Evolutionary conservation across 176 grass and related monocot species (phyloP), one percentile per base, ranked within the genome.

Genomic region (Rhynchospora breviuscula): DNA sequence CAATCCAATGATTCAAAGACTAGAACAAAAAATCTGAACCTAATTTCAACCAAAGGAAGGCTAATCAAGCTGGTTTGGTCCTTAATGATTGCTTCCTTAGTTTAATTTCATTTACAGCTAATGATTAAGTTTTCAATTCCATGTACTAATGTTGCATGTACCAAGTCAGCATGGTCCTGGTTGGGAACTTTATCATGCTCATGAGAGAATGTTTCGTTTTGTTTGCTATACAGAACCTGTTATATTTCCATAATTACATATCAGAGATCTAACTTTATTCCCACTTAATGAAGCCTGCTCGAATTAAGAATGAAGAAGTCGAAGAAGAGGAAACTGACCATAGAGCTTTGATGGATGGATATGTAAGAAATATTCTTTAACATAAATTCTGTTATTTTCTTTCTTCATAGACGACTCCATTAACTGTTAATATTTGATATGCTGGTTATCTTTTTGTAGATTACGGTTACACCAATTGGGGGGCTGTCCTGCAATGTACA

Each of bases 401-500:
- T 35, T 46, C 52, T 33, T 4, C 59, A 40, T 17, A 23, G 3
- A 67, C 51, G 10, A 47, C 25, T 17, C 59, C 26, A 49, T n/a
- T 13, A 5, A 25, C 49, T 31, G 54, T 53, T 84, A 60, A 22
- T 15, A 75, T 81, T 86, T 71, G 2, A 67, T 44, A 67, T 83
- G 7, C 87, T 83, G 48, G 51, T 86, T 77, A 60, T 89, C 91
- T n/a, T 83, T 86, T 46, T 84, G 35, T 40, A 98, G 96, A 93
- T 98, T 52, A 87, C 93, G 57, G 85, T 98, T 84, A 98, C 96
- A 63, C 96, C 96, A 82, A 72, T 98, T 72, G 78, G 76, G 68
- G 92, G 86, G 29, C 88, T 90, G 19, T 93, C 93, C 57, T 87
- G 56, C 23, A 82, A 93, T 65, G 66, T 83, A 43, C 91, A 95